Conservation (phyloP, 139 green algal species). For the Mychonastes homosphaera region DNA sequence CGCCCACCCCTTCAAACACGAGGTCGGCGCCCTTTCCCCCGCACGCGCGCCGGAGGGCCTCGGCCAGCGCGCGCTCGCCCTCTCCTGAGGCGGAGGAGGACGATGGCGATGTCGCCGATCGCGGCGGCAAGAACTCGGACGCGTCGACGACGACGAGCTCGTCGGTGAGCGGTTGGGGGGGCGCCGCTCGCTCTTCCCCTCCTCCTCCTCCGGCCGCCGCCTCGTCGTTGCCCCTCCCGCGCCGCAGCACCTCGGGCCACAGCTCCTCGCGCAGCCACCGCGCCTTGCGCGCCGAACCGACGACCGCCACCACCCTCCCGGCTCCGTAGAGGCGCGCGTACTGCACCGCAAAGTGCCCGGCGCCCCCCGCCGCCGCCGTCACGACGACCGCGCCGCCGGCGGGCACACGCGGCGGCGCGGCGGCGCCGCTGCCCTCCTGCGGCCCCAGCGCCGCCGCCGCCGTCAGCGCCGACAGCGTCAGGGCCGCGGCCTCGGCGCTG, state of each 20-base stretch:
- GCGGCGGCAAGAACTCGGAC: too few relatives aligned
- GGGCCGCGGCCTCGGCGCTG: slow-evolving; percentile 23
- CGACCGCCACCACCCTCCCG: slow-evolving; percentile 31
- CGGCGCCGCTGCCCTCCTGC: slow-evolving; percentile 28
- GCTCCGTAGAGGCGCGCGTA: slow-evolving; percentile 36
- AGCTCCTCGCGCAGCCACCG: slow-evolving; percentile 19
- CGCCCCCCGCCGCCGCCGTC: slow-evolving; percentile 53
- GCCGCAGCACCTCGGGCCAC: background rate
- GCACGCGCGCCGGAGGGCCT: slow-evolving; percentile 26
- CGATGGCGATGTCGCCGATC: too few relatives aligned
- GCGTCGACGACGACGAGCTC: too few relatives aligned
- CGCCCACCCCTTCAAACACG: slow-evolving; percentile 64
- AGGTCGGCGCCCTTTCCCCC: slow-evolving; percentile 38
- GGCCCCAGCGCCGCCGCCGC: slow-evolving; percentile 36
- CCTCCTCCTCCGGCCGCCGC: slow-evolving; percentile 50
- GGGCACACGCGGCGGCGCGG: slow-evolving; percentile 31
- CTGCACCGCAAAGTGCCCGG: slow-evolving; percentile 56
- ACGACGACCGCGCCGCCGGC: slow-evolving; percentile 41
- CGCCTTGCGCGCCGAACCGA: slow-evolving; percentile 30
- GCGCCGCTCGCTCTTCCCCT: too few relatives aligned
- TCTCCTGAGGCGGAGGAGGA: too few relatives aligned
- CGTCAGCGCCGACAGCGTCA: slow-evolving; percentile 38
- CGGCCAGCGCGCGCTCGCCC: too few relatives aligned
- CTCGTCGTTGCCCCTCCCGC: slow-evolving; percentile 51
- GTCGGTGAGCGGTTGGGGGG: too few relatives aligned